Evolutionary conservation across 1,139 yeast species (phyloP), one percentile per base, ranked within the genome.

Genomic region (Blastobotrys petasosporus): DNA sequence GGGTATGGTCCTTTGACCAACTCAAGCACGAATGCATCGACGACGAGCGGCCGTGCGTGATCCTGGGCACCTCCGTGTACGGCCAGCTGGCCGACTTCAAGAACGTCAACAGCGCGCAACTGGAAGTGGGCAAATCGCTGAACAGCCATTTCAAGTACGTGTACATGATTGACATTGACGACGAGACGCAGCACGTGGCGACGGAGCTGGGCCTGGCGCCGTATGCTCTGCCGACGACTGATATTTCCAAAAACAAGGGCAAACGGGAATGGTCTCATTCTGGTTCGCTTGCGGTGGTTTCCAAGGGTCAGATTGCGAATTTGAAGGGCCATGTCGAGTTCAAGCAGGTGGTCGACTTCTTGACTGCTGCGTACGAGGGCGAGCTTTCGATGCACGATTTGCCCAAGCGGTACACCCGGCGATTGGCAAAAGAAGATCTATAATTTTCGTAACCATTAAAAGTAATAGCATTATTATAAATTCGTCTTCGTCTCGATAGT

Each of bases 151-250:
- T 55, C 28, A 32, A 46, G 31, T 54, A 51, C 43, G 52, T 55
- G 40, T 46, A 53, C 39, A 34, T 48, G 12, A 54, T 49, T 13
- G 55, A 49, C 25, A 44, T 39, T 13, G 37, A 47, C 37, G 51
- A 50, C 9, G 59, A 51, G 41, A 48, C 54, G 11, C 43, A 35
- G 32, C 44, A 45, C 41, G 42, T 54, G 25, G 48, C 52, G 13
- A 39, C 47, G 29, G 48, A 48, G 39, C 47, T 57, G 4, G 53
- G 51, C 12, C 29, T 51, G 13, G 35, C 60, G 1, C 63, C 67
- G 10, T 37, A 47, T 12, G 29, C 33, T 15, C 39, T 32, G 28
- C 49, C 44, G 31, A 11, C 47, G n/a, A 30, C 28, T n/a, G 44
- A 30, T 11, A 42, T 20, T 8, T 25, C 34, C 32, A 31, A 47